Evolutionary conservation across 2,329 filamentous ascomycete genomes (phyloP).

Genomic region (Calonectria pseudoreteaudii): DNA sequence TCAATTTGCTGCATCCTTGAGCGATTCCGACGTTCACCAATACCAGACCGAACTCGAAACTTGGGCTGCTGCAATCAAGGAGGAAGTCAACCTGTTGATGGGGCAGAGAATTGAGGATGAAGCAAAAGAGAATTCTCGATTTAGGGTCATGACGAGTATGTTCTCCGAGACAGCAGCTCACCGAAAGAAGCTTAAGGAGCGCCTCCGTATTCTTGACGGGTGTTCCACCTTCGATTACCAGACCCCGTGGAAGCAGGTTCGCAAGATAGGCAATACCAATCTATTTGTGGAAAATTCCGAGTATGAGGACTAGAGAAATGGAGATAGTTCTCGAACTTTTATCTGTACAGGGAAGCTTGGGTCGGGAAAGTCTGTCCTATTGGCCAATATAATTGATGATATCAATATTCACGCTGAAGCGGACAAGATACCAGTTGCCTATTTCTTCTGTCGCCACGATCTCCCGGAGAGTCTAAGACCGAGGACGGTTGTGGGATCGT

Average conservation of each 20-base stretch:
- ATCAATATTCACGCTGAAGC: constrained; percentile 37
- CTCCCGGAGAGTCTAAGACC: constrained; percentile 43
- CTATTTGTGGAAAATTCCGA: constrained; percentile 28
- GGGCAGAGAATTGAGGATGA: constrained; percentile 34
- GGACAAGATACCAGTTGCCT: constrained; percentile 31
- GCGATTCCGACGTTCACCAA: constrained; percentile 46
- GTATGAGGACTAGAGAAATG: constrained; percentile 36
- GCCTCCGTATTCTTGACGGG: constrained; percentile 47
- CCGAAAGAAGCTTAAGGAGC: constrained; percentile 21
- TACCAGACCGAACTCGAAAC: constrained; percentile 48
- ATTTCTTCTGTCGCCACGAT: constrained; percentile 51
- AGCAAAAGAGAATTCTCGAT: constrained; percentile 36
- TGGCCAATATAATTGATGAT: constrained; percentile 58
- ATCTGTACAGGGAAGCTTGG: constrained; percentile 55
- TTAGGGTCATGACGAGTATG: constrained; percentile 27
- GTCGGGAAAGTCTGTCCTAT: constrained; percentile 57
- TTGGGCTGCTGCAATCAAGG: constrained; percentile 52
- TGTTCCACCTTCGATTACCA: constrained; percentile 56
- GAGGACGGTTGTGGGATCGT: constrained; percentile 46
- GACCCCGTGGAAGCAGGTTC: constrained; percentile 54
- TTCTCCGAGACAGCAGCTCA: background rate
- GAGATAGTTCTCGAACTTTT: constrained; percentile 39
- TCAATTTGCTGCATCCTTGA: constrained; percentile 46
- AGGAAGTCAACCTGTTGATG: constrained; percentile 42
- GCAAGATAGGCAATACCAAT: constrained; percentile 52